A percentile compares a stretch with the other conserved stretches of the same genome.
Evolutionary conservation across 164 flowering plant genomes (phyloP).

Genomic region (Sextonia rubra): DNA sequence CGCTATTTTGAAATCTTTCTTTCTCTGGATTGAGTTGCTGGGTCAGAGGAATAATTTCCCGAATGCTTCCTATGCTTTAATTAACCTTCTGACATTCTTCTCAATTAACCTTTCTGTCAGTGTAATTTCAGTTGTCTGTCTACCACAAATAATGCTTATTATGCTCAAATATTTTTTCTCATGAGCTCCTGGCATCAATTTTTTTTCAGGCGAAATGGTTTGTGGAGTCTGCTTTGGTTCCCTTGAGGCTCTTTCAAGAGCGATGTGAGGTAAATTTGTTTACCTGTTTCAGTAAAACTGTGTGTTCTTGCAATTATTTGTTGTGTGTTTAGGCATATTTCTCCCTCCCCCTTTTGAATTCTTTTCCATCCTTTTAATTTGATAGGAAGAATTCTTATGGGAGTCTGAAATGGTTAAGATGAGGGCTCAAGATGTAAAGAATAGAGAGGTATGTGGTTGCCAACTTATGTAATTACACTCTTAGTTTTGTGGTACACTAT

Average conservation of each 20-base stretch:
- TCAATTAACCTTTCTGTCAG: background rate
- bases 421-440: conserved; percentile 90
- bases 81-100: background rate
- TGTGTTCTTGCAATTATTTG: background rate
- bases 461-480: background rate
- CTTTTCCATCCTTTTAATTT: background rate
- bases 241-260: conserved; percentile 86
- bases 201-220: conserved; percentile 75
- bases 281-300: background rate
- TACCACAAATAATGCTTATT: background rate
- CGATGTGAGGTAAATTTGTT: conserved; percentile 72
- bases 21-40: too few relatives aligned
- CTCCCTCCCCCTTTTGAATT: background rate
- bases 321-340: background rate
- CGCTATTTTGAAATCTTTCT: too few relatives aligned
- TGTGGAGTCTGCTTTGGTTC: conserved; percentile 72
- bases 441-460: conserved; percentile 63
- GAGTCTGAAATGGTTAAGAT: conserved; percentile 95
- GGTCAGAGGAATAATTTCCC: background rate
- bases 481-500: background rate
- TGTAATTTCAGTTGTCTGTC: background rate
- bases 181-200: background rate
- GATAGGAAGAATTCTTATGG: conserved; percentile 93
- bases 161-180: conserved; percentile 5
- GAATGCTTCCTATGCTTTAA: background rate